Conservation (phyloP, 352 stramenopile genomes). For the Phytophthora gonapodyides region DNA sequence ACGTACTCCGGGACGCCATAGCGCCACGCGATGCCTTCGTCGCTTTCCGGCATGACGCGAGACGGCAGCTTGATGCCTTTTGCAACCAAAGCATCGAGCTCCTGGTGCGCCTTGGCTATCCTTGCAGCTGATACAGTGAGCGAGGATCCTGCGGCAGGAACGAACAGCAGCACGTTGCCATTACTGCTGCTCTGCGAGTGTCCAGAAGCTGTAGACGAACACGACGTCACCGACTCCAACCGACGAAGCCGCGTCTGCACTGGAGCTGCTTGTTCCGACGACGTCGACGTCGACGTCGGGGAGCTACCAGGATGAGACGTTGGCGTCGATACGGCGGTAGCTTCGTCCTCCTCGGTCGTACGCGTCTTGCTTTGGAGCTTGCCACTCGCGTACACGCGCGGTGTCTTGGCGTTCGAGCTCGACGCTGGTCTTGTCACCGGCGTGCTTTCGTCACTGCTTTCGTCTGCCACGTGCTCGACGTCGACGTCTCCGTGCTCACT, state of each 20-base stretch:
- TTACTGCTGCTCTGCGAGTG: constrained; percentile 34
- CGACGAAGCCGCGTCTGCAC: constrained; percentile 19
- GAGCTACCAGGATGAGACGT: constrained; percentile 29
- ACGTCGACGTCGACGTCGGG: constrained; percentile 23
- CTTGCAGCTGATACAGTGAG: constrained; percentile 71
- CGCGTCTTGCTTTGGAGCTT: constrained; percentile 29
- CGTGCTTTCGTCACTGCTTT: constrained; percentile 8
- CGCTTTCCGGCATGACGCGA: constrained; percentile 43
- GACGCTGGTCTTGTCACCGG: constrained; percentile 20
- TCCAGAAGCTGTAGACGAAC: constrained; percentile 33
- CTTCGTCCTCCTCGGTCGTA: constrained; percentile 34
- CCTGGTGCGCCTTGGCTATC: constrained; percentile 57
- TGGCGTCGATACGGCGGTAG: constrained; percentile 31
- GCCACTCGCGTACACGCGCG: constrained; percentile 34
- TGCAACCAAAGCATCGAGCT: constrained; percentile 57
- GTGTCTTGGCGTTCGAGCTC: constrained; percentile 37
- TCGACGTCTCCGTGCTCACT: constrained; percentile 16
- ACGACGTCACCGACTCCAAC: constrained; percentile 34
- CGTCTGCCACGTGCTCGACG: constrained; percentile 2
- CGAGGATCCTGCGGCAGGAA: constrained; percentile 64
- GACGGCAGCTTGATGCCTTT: constrained; percentile 57
- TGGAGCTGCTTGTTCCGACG: constrained; percentile 19
- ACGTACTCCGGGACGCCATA: constrained; percentile 74
- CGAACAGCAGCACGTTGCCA: constrained; percentile 74
- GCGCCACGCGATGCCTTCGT: constrained; percentile 53